Base-by-base conservation (phyloP, 352 stramenopile genomes). In the Elongisporangium senticosum region DNA sequence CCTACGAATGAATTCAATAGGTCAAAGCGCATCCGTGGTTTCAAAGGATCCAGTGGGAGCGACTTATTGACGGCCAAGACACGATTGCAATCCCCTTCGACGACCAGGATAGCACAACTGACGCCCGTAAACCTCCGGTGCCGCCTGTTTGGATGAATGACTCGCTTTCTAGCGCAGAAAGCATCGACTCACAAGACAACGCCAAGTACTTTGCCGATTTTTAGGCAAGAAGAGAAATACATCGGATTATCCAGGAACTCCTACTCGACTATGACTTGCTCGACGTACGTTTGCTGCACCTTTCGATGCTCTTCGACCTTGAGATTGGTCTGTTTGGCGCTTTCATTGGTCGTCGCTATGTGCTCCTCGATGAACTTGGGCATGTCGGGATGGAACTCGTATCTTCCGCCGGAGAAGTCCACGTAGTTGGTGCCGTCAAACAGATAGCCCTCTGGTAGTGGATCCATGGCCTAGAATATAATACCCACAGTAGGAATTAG, bases 341-440 rank as follows among this genome's bases (percentile, higher is more conserved):
- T 58, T 22, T 84, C 77, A 49, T 89, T 89, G 17, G 66, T 55
- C 8, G 53, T 58, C 4, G 65, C 61, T 28, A 92, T 55, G 51
- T 89, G 69, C 39, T 82, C 75, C 17, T 89, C 75, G 50, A 92
- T 75, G 47, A 92, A 87, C 54, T 82, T 62, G 13, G 75, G 65
- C 55, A 92, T 90, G 40, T 71, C 66, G 0, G 83, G 83, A 47
- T 93, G 80, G 57, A 90, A 93, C 59, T 89, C 80, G 60, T 88
- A 86, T 21, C 77, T 69, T 0, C 75, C 77, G 15, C 83, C 83
- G 37, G 82, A 85, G 48, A 85, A 86, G 55, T 93, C 80, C 21
- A 89, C 73, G 64, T 93, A 93, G 58, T 77, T 75, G 19, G 74
- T 76, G 17, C 83, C 83, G 47, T 93, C 83, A 49, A 76, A 93